These are phyloP conservation scores for Starmerella powellii DNA, from an alignment of 805 yeast genomes.

Conservation along the genomic window DNA sequence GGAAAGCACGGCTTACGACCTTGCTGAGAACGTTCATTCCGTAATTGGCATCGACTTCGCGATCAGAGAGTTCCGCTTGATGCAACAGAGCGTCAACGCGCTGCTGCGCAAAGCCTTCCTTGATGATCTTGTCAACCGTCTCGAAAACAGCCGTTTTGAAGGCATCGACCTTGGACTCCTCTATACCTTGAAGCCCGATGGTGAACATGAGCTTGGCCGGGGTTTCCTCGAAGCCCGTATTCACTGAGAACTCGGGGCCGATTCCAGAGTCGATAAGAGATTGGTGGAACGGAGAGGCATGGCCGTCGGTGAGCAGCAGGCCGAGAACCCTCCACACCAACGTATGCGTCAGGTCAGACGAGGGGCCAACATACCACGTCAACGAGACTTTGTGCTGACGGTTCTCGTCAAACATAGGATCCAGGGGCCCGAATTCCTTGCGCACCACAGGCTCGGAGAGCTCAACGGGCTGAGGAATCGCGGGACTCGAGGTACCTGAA, in stretches of 20 bases:
- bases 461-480: slow-evolving; percentile 35
- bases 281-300: slow-evolving; percentile 79
- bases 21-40: slow-evolving; percentile 68
- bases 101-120: slow-evolving; percentile 38
- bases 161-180: slow-evolving; percentile 34
- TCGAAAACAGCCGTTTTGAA: slow-evolving; percentile 40
- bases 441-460: slow-evolving; percentile 31
- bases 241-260: slow-evolving; percentile 77
- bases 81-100: slow-evolving; percentile 79
- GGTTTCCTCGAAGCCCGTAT: slow-evolving; percentile 75
- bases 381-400: slow-evolving; percentile 69
- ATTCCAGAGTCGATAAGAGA: slow-evolving; percentile 72
- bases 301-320: slow-evolving; percentile 73
- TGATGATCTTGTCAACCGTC: slow-evolving; percentile 37
- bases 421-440: slow-evolving; percentile 59
- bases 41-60: slow-evolving; percentile 80
- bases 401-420: slow-evolving; percentile 54
- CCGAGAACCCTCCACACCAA: slow-evolving; percentile 62
- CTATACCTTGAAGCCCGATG: slow-evolving; percentile 71
- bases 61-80: slow-evolving; percentile 71
- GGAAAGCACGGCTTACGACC: slow-evolving; percentile 75
- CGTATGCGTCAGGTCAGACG: slow-evolving; percentile 54
- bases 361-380: slow-evolving; percentile 78
- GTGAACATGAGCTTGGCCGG: slow-evolving; percentile 69
- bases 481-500: not conserved